Evolutionary conservation across 148 eudicot species (phyloP), one percentile per base, ranked within the genome.

Genomic region (Hydrangea macrophylla): DNA sequence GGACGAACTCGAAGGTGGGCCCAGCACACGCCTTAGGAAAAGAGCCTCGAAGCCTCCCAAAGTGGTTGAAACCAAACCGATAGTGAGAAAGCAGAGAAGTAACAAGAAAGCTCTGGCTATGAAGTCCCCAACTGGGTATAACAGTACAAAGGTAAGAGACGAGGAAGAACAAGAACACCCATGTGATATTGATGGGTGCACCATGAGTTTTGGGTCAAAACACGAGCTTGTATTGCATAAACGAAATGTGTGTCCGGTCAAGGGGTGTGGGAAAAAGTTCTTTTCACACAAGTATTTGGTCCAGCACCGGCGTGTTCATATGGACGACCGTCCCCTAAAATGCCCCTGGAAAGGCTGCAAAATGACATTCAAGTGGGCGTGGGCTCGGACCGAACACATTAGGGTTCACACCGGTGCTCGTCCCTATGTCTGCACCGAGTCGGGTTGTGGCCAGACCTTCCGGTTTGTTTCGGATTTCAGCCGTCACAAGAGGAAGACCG

Each of bases 261-360:
- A 90, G 70, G 97, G 86, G 32, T 94, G 99, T 58, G 95, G 86
- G 35, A 94, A 94, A 81, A 88, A 79, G 51, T 94, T 94, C 86
- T 94, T 94, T 76, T 94, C 99, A 0, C 99, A 94, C 80, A 94
- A 94, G 80, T 94, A 94, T 65, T 68, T 94, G 58, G 87, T 94
- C 58, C 99, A 94, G 77, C 99, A 94, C 68, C 67, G 96, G 35
- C 97, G 99, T 31, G 99, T 94, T 60, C 99, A 94, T 27, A 63
- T 75, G 74, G 99, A 94, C 26, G 97, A 89, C 68, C 86, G 99
- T 39, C 99, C 99, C 11, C 79, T 94, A 0, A 89, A 90, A 73
- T 94, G 99, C 67, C 99, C 99, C 4, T 94, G 99, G 99, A 90
- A 94, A 78, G 97, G 99, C 6, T 94, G 99, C 79, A 81, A 80